Evolutionary conservation across 1,139 yeast species (phyloP), one percentile per base, ranked within the genome.

Genomic region (Scheffersomyces illinoinensis): DNA sequence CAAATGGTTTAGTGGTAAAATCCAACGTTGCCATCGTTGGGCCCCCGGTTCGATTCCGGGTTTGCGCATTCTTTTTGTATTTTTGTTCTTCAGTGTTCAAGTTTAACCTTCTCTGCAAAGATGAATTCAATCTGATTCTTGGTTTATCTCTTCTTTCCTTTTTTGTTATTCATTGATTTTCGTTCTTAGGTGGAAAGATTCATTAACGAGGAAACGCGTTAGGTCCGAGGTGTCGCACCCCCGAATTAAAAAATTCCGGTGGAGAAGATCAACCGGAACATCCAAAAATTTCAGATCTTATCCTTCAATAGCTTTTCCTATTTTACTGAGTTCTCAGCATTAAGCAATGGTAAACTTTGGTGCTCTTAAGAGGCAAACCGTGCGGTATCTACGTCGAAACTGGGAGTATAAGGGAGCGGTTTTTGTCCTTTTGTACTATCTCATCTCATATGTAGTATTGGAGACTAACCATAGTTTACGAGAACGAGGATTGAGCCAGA

Each of bases 381-480:
- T 47, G 50, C 5, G 50, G 50, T 47, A 47, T 18, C 50, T 47
- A 19, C 50, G 50, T 47, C 47, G 53, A 53, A 66, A 72, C 57
- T 72, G 76, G 77, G 77, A 73, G 59, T 68, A 61, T 58, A 69
- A 69, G 50, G 61, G 71, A 14, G 73, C 74, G 4, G 48, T 66
- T 4, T 70, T 71, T 56, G 66, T 73, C 20, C 61, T 61, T 4
- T 55, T 63, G 10, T 73, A 73, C 63, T 73, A 68, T 57, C 53
- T 71, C 8, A 21, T 71, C n/a, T 53, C 63, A 14, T 60, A 63
- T 52, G 56, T 59, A 52, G 49, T 66, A 12, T 57, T 63, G 10
- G 66, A 61, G 19, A 57, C 61, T 4, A 59, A 65, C 20, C 60
- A 64, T 55, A 57, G 57, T 12, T 65, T 64, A 48, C 58, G 48